Evolutionary conservation across 2,329 filamentous ascomycete genomes (phyloP).

Genomic region (Penicillium sp.): DNA sequence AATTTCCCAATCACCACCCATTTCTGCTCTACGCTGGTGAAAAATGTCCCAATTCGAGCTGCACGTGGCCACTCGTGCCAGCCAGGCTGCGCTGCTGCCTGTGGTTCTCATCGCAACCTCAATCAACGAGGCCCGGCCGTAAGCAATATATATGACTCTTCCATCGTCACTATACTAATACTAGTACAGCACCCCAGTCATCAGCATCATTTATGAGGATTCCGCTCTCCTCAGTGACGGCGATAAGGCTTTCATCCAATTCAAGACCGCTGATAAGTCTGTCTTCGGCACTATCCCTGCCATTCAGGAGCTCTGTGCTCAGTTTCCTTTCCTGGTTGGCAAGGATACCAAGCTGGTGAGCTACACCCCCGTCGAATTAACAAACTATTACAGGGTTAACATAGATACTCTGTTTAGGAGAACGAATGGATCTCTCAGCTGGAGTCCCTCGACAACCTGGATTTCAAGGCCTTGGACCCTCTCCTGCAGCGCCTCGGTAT

Average conservation of each 20-base stretch:
- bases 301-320: slow-evolving; percentile 34
- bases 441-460: slow-evolving; percentile 55
- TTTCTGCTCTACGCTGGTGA: slow-evolving; percentile 11
- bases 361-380: background rate
- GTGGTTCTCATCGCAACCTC: slow-evolving; percentile 42
- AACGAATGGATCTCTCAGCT: slow-evolving; percentile 59
- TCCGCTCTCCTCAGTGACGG: slow-evolving; percentile 33
- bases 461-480: slow-evolving; percentile 81
- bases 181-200: slow-evolving; percentile 24
- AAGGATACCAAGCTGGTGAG: slow-evolving; percentile 39
- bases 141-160: background rate
- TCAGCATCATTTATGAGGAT: slow-evolving; percentile 42
- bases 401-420: slow-evolving; percentile 28
- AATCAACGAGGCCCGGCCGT: slow-evolving; percentile 38
- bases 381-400: background rate
- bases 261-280: slow-evolving; percentile 28
- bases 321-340: slow-evolving; percentile 37
- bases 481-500: slow-evolving; percentile 58
- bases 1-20: slow-evolving; percentile 4
- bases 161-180: background rate
- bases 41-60: slow-evolving; percentile 36
- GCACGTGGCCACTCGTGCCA: slow-evolving; percentile 41
- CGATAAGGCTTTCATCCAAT: slow-evolving; percentile 37
- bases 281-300: slow-evolving; percentile 32
- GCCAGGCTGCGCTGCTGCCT: slow-evolving; percentile 42